These are phyloP conservation scores for Ilex asprella DNA, from an alignment of 257 asterid species.

Conservation along the genomic window DNA sequence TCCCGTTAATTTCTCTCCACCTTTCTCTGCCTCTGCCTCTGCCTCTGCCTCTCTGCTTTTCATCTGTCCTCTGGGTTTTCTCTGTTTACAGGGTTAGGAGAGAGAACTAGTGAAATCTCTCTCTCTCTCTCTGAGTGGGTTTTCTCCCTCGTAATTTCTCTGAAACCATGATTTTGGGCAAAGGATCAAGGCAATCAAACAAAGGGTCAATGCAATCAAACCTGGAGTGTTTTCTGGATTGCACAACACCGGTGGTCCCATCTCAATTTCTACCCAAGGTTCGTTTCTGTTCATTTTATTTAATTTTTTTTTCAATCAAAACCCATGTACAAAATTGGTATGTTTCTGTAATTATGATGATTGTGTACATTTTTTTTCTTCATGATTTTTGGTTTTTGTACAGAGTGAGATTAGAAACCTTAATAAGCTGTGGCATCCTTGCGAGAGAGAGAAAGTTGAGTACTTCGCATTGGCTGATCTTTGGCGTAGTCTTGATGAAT, in stretches of 20 bases:
- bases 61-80: slow-evolving; percentile 22
- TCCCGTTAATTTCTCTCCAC: slow-evolving; percentile 67
- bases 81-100: slow-evolving; percentile 41
- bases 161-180: slow-evolving; percentile 25
- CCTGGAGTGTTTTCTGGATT: slow-evolving; percentile 35
- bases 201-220: slow-evolving; percentile 37
- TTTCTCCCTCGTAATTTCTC: slow-evolving; percentile 2
- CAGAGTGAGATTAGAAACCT: slow-evolving; percentile 79
- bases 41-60: slow-evolving; percentile 19
- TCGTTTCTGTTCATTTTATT: not conserved
- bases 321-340: not conserved
- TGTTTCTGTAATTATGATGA: not conserved
- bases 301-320: not conserved
- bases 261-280: slow-evolving; percentile 44
- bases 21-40: slow-evolving; percentile 24
- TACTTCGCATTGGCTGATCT: slow-evolving; percentile 77
- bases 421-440: slow-evolving; percentile 93
- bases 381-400: not conserved
- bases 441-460: slow-evolving; percentile 81
- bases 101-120: slow-evolving; percentile 33
- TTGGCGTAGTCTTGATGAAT: slow-evolving; percentile 82
- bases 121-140: slow-evolving; percentile 8
- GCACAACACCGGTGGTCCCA: slow-evolving; percentile 34
- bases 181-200: slow-evolving; percentile 36
- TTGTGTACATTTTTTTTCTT: not conserved